Percentiles rank a stretch among this genome's conserved stretches.
Evolutionary conservation across 164 flowering plant species (phyloP).

Genomic region (Sedum album): DNA sequence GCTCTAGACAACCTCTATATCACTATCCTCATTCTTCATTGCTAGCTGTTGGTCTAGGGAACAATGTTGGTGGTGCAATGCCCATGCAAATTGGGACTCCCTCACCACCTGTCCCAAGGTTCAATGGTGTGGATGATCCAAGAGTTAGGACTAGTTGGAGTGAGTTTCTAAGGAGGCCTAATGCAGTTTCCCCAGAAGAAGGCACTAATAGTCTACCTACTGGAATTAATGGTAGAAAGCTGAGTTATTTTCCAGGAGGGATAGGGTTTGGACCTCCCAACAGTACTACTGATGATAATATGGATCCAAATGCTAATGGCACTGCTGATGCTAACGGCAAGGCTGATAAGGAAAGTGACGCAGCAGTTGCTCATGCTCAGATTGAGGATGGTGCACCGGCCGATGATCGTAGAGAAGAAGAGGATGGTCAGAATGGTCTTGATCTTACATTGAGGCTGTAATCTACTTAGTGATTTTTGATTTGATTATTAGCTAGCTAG

Average conservation of each 20-base stretch:
- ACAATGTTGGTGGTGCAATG: not conserved
- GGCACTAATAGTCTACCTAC: not conserved
- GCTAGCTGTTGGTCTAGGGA: not conserved
- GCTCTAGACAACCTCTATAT: not conserved
- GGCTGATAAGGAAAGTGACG: not conserved
- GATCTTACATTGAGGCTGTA: constrained; percentile 1
- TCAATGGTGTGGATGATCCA: not conserved
- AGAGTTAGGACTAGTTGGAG: not conserved
- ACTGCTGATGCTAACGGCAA: not conserved
- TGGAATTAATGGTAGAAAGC: not conserved
- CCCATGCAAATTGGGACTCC: not conserved
- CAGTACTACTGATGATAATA: not conserved
- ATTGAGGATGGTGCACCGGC: not conserved
- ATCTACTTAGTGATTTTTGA: not conserved
- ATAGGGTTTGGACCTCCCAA: not conserved
- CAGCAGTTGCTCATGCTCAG: not conserved
- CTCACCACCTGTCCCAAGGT: not conserved
- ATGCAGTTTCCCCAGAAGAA: not conserved
- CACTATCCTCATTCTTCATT: not conserved
- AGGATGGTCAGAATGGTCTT: not conserved
- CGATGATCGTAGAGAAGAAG: not conserved
- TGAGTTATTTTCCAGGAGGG: constrained; percentile 2
- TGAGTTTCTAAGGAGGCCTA: not conserved
- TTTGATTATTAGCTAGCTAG: not conserved
- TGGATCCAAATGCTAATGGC: not conserved